Evolutionary conservation across 768 basidiomycete genomes (phyloP), one percentile per base, ranked within the genome.

Genomic region (Mycena latifolia): DNA sequence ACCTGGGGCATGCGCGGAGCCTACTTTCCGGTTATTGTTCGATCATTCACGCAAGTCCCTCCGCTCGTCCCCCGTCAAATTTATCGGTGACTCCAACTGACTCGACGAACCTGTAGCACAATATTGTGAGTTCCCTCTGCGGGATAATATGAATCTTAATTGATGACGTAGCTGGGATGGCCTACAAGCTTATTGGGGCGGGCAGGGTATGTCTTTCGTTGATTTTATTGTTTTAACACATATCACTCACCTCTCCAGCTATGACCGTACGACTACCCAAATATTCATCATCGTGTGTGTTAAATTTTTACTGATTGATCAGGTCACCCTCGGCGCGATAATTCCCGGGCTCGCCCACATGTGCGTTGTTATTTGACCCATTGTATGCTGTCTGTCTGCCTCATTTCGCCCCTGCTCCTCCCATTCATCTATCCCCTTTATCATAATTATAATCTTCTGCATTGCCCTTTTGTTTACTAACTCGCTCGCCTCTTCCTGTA

Each of bases 131-230:
- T 56, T 41, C 55, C 41, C 27, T 56, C 55, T 56, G 55, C 55
- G 41, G 55, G 55, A 45, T 43, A 56, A 56, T 56, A 56, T 45
- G 55, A 56, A 56, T 56, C 39, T 56, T 45, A 56, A 43, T 45
- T 50, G 35, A 27, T 50, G 35, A 45, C 28, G 28, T 27, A 70
- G 69, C 54, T 70, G 69, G 69, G 69, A 70, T 61, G 69, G 69
- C 24, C 62, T 70, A 17, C 69, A 70, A 63, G 70, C 69, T 22
- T 71, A 71, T 55, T 71, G 70, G 70, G 70, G 70, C 24, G 70
- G 70, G 33, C 70, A 71, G 59, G 70, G 70, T 71, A 25, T 28
- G 54, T n/a, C 37, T 29, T 56, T 27, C 31, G 31, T 43, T 48
- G 41, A 22, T 39, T 71, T 60, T 33, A 24, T 53, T 31, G 15